These are phyloP conservation scores for Acer negundo DNA, from an alignment of 345 rosid species.

Conservation along the genomic window DNA sequence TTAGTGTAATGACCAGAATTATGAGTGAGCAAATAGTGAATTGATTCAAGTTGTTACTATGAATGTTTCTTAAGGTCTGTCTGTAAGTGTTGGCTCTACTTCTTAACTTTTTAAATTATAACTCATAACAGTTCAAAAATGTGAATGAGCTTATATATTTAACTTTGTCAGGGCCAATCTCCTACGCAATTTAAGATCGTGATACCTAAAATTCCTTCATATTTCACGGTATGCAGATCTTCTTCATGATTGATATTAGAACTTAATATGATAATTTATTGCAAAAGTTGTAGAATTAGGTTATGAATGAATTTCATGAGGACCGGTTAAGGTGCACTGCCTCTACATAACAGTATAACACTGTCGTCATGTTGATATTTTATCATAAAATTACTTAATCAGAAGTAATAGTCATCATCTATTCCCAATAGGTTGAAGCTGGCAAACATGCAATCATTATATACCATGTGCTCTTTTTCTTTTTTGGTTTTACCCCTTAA, in stretches of 20 bases:
- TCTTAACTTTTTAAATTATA: not conserved
- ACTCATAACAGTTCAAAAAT: slow-evolving; percentile 2
- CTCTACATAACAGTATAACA: too few relatives aligned
- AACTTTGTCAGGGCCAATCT: slow-evolving; percentile 52
- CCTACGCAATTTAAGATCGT: slow-evolving; percentile 90
- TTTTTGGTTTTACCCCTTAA: not conserved
- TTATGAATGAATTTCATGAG: not conserved
- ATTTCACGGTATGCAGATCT: slow-evolving; percentile 75
- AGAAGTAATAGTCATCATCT: not conserved
- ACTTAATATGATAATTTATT: not conserved
- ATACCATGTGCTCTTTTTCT: not conserved
- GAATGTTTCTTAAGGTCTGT: not conserved
- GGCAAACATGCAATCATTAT: not conserved
- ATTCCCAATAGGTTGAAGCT: not conserved
- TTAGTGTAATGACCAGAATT: not conserved
- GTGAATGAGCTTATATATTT: slow-evolving; percentile 2
- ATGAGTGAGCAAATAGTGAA: not conserved
- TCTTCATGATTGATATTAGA: slow-evolving; percentile 1
- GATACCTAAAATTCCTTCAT: slow-evolving; percentile 88
- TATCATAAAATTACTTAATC: not conserved
- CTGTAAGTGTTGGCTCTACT: not conserved
- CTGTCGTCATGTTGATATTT: not conserved
- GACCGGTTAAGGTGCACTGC: not conserved
- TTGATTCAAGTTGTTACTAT: not conserved
- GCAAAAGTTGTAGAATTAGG: not conserved